Evolutionary conservation across 2,329 filamentous ascomycete genomes (phyloP).

Genomic region (Talaromyces albobiverticillius): DNA sequence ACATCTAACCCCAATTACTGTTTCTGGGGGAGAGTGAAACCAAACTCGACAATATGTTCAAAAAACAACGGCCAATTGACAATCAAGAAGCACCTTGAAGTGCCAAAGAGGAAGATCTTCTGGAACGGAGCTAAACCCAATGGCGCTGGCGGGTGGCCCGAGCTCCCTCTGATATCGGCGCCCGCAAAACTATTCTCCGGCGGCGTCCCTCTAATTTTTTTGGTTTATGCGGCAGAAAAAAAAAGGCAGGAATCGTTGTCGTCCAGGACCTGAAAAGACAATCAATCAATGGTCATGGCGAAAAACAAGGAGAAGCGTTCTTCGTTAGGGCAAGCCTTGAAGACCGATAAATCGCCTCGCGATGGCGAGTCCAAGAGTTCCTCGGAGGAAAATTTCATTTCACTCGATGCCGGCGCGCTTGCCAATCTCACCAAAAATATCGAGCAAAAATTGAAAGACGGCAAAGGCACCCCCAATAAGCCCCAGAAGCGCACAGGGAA

Average conservation of each 20-base stretch:
- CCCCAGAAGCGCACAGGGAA: constrained; percentile 29
- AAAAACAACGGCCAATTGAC: not conserved
- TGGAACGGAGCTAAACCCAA: constrained; percentile 6
- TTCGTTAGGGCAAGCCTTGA: constrained; percentile 22
- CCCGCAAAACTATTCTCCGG: constrained; percentile 25
- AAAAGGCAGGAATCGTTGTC: constrained; percentile 1
- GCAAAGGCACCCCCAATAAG: constrained; percentile 22
- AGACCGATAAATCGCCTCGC: constrained; percentile 17
- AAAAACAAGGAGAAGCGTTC: constrained; percentile 37
- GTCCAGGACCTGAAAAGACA: constrained; percentile 11
- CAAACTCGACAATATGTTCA: not conserved
- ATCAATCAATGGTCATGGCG: constrained; percentile 31
- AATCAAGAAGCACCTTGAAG: constrained; percentile 5
- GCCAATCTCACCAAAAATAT: constrained; percentile 41
- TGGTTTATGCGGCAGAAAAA: constrained; percentile 31
- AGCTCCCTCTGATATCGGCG: constrained; percentile 17
- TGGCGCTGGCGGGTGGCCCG: constrained; percentile 9
- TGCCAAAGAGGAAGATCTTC: not conserved
- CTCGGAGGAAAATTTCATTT: constrained; percentile 24
- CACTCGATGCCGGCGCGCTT: constrained; percentile 38
- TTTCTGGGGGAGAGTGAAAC: not conserved
- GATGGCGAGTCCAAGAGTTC: constrained; percentile 21
- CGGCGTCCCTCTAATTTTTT: constrained; percentile 22
- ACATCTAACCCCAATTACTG: constrained; percentile 9
- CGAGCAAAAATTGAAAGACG: constrained; percentile 37